These are phyloP conservation scores for Casuarina equisetifolia DNA, from an alignment of 306 rosid genomes.

Conservation along the genomic window DNA sequence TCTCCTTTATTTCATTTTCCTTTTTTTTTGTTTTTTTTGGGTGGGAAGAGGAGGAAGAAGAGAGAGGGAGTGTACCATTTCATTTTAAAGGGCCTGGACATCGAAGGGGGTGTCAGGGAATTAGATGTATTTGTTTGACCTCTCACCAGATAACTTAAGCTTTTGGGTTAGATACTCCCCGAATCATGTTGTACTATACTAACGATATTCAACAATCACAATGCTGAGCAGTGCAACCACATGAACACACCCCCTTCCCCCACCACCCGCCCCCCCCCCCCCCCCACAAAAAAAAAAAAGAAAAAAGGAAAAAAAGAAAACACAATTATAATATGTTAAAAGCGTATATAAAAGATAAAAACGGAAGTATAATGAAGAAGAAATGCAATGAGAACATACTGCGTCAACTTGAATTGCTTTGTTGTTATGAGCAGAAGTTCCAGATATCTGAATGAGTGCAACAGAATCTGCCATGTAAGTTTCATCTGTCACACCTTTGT, in stretches of 20 bases:
- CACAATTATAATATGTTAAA: background rate
- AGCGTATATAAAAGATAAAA: conserved; percentile 10
- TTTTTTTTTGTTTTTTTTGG: too few species aligned
- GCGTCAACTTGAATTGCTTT: conserved; percentile 89
- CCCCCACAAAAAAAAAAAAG: too few species aligned
- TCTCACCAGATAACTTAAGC: background rate
- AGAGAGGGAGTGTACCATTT: too few species aligned
- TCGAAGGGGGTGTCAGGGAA: too few species aligned
- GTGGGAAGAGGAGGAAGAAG: too few species aligned
- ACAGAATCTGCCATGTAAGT: conserved; percentile 65
- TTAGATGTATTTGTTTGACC: background rate
- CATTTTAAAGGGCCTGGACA: too few species aligned
- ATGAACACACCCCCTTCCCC: background rate
- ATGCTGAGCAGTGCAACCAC: background rate
- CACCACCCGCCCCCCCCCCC: too few species aligned
- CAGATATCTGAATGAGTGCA: conserved; percentile 81
- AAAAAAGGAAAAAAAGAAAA: too few species aligned
- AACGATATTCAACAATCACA: background rate
- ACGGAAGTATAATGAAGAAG: conserved; percentile 3
- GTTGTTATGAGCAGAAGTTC: conserved; percentile 77
- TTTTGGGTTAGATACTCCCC: background rate
- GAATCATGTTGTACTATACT: background rate
- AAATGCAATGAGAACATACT: conserved; percentile 51
- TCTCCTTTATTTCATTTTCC: too few species aligned
- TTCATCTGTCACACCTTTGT: conserved; percentile 78